Evolutionary conservation across 2,329 filamentous ascomycete genomes (phyloP).

Genomic region (Remersonia thermophila): DNA sequence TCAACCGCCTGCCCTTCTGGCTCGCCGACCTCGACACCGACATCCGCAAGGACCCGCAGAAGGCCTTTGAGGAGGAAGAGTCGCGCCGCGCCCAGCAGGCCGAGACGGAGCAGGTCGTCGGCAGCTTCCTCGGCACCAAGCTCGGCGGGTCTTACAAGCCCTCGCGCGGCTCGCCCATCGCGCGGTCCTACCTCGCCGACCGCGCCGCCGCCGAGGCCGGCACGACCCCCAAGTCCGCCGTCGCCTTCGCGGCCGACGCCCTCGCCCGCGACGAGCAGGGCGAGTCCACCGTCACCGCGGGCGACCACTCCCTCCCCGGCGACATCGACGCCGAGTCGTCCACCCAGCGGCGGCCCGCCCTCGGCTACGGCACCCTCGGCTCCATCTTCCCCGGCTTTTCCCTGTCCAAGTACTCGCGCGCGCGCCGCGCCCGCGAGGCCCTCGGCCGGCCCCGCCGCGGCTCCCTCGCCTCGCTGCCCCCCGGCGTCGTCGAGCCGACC

Average conservation of each 20-base stretch:
- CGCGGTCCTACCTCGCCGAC: slow-evolving; percentile 51
- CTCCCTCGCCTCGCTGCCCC: slow-evolving; percentile 46
- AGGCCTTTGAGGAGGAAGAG: slow-evolving; percentile 84
- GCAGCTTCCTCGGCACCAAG: slow-evolving; percentile 63
- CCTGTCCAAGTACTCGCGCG: slow-evolving; percentile 60
- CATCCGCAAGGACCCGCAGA: slow-evolving; percentile 84
- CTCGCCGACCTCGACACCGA: slow-evolving; percentile 82
- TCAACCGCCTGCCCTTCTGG: slow-evolving; percentile 96
- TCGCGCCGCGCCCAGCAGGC: slow-evolving; percentile 67
- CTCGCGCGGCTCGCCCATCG: slow-evolving; percentile 52
- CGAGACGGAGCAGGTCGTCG: slow-evolving; percentile 80
- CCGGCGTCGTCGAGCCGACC: slow-evolving; percentile 75
- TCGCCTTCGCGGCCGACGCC: slow-evolving; percentile 13
- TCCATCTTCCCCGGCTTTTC: slow-evolving; percentile 75
- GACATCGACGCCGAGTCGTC: slow-evolving; percentile 13
- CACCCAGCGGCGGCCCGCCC: slow-evolving; percentile 7
- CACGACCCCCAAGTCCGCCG: slow-evolving; percentile 19
- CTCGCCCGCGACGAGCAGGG: slow-evolving; percentile 10
- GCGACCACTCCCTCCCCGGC: not conserved
- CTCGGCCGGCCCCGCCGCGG: not conserved
- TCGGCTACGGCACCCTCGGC: slow-evolving; percentile 45
- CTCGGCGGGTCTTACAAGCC: slow-evolving; percentile 41
- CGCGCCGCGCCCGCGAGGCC: slow-evolving; percentile 37
- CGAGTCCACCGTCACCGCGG: slow-evolving; percentile 2
- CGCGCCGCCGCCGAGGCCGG: slow-evolving; percentile 40